A percentile compares a stretch with the other conserved stretches of the same genome.
These are phyloP conservation scores for Aspergillus quadrilineatus DNA, from an alignment of 2,329 filamentous ascomycete species.

Conservation along the genomic window DNA sequence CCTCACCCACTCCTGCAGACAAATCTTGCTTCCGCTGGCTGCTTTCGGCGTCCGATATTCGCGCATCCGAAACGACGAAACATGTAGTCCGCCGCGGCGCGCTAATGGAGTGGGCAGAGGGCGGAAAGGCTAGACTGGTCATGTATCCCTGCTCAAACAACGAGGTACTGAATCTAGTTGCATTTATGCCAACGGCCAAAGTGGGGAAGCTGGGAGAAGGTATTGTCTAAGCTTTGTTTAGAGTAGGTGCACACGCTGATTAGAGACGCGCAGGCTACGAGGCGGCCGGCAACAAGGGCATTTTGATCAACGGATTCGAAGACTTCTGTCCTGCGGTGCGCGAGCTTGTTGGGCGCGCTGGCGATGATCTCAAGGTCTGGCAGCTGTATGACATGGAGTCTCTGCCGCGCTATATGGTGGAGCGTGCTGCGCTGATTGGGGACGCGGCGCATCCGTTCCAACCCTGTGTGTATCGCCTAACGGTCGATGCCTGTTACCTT, in stretches of 20 bases:
- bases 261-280: constrained; percentile 20
- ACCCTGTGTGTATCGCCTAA: constrained; percentile 37
- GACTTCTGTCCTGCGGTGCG: constrained; percentile 19
- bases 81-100: constrained; percentile 30
- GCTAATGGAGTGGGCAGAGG: constrained; percentile 44
- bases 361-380: constrained; percentile 55
- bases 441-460: constrained; percentile 68
- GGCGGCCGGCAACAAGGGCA: constrained; percentile 18
- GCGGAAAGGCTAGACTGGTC: constrained; percentile 43
- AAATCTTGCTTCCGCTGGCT: constrained; percentile 31
- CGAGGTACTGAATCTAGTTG: constrained; percentile 48
- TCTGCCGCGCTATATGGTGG: constrained; percentile 56
- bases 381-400: constrained; percentile 60
- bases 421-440: constrained; percentile 57
- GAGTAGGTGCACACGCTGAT: neutral
- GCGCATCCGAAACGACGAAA: constrained; percentile 10
- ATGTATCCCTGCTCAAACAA: constrained; percentile 49
- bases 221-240: neutral
- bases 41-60: constrained; percentile 19
- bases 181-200: constrained; percentile 47
- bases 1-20: constrained; percentile 21
- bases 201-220: constrained; percentile 28
- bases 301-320: constrained; percentile 19
- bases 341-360: constrained; percentile 32
- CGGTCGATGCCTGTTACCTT: neutral